phyloP scores from a whole-genome alignment of 2,329 filamentous ascomycete species.

The Ophiostoma triangulosporum region DNA sequence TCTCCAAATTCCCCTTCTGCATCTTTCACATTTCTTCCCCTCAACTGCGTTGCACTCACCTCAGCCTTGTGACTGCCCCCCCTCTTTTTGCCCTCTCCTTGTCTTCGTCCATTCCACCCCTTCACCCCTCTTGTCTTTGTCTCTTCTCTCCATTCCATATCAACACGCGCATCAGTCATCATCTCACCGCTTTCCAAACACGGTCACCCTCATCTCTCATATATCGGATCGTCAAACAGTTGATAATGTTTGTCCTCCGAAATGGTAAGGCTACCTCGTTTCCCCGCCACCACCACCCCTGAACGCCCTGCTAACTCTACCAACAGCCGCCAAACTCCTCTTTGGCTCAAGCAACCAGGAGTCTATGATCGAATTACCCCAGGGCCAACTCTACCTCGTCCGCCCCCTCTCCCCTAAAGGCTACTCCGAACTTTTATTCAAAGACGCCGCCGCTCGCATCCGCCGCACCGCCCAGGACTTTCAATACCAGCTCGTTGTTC shows the following conservation, averaged over 20 bases:
- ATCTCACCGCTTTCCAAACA: neutral
- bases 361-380: constrained; percentile 82
- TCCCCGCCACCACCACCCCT: too few species aligned
- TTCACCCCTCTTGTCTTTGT: neutral
- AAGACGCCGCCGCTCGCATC: constrained; percentile 85
- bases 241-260: constrained; percentile 28
- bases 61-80: constrained; percentile 3
- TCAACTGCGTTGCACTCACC: neutral
- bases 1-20: neutral
- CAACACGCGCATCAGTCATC: neutral
- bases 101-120: neutral
- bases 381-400: constrained; percentile 95
- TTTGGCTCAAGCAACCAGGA: constrained; percentile 82
- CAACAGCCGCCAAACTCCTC: constrained; percentile 74
- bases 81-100: neutral
- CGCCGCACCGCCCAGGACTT: constrained; percentile 88
- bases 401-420: constrained; percentile 91
- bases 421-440: constrained; percentile 98
- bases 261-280: constrained; percentile 23
- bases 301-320: neutral
- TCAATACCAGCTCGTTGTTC: constrained; percentile 93
- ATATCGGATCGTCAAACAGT: neutral
- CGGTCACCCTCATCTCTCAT: neutral
- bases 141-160: neutral
- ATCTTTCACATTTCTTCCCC: neutral